Conservation (phyloP, 2,329 filamentous ascomycete species). For the Nigrospora oryzae region DNA sequence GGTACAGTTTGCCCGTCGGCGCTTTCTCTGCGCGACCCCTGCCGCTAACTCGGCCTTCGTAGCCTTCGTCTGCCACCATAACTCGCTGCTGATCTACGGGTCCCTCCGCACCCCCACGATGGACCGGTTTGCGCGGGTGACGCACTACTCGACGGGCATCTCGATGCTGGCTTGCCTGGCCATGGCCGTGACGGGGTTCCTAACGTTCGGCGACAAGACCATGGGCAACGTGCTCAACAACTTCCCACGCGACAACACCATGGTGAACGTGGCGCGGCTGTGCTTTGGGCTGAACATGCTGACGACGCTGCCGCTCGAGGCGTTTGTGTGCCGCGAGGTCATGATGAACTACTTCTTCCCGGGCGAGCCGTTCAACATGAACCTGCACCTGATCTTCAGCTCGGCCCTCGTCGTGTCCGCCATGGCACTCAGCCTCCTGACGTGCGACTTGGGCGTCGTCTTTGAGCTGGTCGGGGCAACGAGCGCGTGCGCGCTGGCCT, state of each 20-base stretch:
- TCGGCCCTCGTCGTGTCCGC: slow-evolving; percentile 73
- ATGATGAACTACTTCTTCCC: slow-evolving; percentile 79
- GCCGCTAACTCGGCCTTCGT: slow-evolving; percentile 18
- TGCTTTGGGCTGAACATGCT: slow-evolving; percentile 99
- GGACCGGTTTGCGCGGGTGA: slow-evolving; percentile 87
- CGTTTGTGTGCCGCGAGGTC: slow-evolving; percentile 94
- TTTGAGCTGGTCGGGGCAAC: slow-evolving; percentile 96
- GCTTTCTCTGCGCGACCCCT: not conserved
- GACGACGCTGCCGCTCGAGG: slow-evolving; percentile 90
- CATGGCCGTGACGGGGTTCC: slow-evolving; percentile 82
- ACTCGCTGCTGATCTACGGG: slow-evolving; percentile 94
- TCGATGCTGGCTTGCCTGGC: slow-evolving; percentile 87
- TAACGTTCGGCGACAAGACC: slow-evolving; percentile 87
- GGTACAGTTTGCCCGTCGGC: slow-evolving; percentile 41
- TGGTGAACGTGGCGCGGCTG: slow-evolving; percentile 90
- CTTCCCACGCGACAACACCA: slow-evolving; percentile 79
- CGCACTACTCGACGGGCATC: slow-evolving; percentile 84
- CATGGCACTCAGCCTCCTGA: slow-evolving; percentile 70
- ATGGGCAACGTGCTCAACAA: slow-evolving; percentile 97
- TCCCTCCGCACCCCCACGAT: slow-evolving; percentile 90
- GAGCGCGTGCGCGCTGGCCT: slow-evolving; percentile 86
- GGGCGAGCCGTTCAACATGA: slow-evolving; percentile 67
- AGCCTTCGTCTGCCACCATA: slow-evolving; percentile 76
- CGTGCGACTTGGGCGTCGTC: slow-evolving; percentile 87
- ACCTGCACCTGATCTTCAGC: slow-evolving; percentile 79